phyloP scores from a whole-genome alignment of 2,329 filamentous ascomycete genomes.

The Microdochium paspali region DNA sequence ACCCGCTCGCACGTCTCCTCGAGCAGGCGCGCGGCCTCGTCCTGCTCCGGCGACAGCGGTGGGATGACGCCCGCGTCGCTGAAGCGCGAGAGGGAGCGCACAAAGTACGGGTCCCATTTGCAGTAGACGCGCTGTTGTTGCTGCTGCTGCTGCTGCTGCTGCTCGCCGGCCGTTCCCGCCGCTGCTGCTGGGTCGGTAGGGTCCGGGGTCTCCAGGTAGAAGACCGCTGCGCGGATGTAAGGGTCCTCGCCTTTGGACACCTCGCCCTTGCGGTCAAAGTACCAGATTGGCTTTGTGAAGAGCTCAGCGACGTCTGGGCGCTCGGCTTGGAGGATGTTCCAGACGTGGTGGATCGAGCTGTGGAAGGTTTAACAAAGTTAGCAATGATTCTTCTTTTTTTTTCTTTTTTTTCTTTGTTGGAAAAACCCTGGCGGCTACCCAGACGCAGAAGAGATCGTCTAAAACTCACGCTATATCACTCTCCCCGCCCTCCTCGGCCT shows the following conservation, averaged over 20 bases:
- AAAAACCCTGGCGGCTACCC: background rate
- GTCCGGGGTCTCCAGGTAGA: constrained; percentile 60
- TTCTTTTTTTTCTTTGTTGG: too few relatives aligned
- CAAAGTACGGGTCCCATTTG: constrained; percentile 89
- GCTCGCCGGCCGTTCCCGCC: too few relatives aligned
- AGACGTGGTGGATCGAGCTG: constrained; percentile 59
- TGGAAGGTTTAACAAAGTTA: background rate
- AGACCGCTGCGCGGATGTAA: constrained; percentile 62
- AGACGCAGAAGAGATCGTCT: background rate
- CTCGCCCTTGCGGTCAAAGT: constrained; percentile 88
- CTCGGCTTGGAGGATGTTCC: constrained; percentile 67
- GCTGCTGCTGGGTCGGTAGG: constrained; percentile 26
- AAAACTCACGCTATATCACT: constrained; percentile 58
- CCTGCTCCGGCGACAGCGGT: constrained; percentile 58
- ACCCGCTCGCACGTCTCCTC: constrained; percentile 68
- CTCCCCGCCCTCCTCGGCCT: constrained; percentile 73
- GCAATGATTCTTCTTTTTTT: background rate
- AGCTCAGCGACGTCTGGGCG: constrained; percentile 70
- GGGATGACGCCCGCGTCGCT: constrained; percentile 66
- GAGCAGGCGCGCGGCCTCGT: constrained; percentile 57
- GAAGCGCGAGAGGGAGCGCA: constrained; percentile 67
- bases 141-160: too few relatives aligned
- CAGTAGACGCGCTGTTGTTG: constrained; percentile 65
- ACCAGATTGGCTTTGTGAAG: constrained; percentile 73
- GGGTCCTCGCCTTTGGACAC: constrained; percentile 63